Evolutionary conservation across 805 yeast genomes (phyloP), one percentile per base, ranked within the genome.

Genomic region (Starmerella apicola): DNA sequence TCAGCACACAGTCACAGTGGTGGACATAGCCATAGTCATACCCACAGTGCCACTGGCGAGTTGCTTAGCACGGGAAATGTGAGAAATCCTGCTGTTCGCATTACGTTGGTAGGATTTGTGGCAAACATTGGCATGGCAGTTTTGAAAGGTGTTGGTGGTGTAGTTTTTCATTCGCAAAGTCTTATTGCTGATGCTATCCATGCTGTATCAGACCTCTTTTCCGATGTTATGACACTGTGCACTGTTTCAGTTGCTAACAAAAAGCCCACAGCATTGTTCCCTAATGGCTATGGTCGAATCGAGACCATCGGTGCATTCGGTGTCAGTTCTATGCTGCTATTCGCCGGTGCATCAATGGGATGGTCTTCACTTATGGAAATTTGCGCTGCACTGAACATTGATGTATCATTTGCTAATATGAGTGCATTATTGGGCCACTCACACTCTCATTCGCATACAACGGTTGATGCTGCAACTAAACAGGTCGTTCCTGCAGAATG

Each of bases 131-230:
- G 81, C 12, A 78, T 91, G 78, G 96, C 95, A 0, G 64, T 72
- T 2, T 78, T 86, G 24, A 91, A 91, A 58, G 86, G 85, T 21
- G 60, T 76, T 18, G 97, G 97, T 23, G 98, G 98, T 6, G 66
- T 83, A 15, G 76, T 76, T 28, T 91, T 91, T 70, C 94, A 91
- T 59, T 91, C 98, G 0, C 95, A 86, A 58, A 86, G 96, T 2
- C 70, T 91, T 41, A 58, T 86, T 36, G 98, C 98, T 1, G 98
- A 91, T 60, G 86, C 96, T 1, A 78, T 85, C 22, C 98, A 91
- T 62, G 88, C 97, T 0, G 68, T 83, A 17, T 78, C 93, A 34
- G 98, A 91, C 60, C 66, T 88, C 63, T 71, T 91, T 13, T 81
- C 94, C 7, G 98, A 91, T 59, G 71, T 88, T 34, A 63, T 91